These are phyloP conservation scores for Colletotrichum destructivum DNA, from an alignment of 2,329 filamentous ascomycete species.

Conservation along the genomic window DNA sequence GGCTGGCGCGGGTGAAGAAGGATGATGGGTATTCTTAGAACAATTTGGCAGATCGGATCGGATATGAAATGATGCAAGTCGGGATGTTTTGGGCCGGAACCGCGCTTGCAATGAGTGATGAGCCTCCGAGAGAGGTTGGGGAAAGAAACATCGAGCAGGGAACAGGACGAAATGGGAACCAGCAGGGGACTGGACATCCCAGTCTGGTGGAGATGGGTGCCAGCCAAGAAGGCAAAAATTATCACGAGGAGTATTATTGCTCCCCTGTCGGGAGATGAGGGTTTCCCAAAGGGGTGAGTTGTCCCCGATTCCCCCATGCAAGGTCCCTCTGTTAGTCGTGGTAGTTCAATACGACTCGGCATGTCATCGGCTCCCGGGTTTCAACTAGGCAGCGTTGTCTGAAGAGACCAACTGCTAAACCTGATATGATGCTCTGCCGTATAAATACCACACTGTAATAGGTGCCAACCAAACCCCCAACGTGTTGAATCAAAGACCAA, in stretches of 20 bases:
- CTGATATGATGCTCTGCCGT: not conserved
- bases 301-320: slow-evolving; percentile 30
- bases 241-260: slow-evolving; percentile 38
- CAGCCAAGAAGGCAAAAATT: slow-evolving; percentile 39
- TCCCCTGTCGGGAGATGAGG: slow-evolving; percentile 38
- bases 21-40: slow-evolving; percentile 41
- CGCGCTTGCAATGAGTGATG: slow-evolving; percentile 38
- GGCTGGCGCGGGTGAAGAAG: slow-evolving; percentile 28
- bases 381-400: not conserved
- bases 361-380: slow-evolving; percentile 8
- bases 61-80: slow-evolving; percentile 43
- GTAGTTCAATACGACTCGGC: slow-evolving; percentile 10
- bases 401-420: not conserved
- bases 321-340: not conserved
- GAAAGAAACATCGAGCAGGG: slow-evolving; percentile 42
- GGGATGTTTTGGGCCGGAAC: slow-evolving; percentile 39
- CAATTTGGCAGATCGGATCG: slow-evolving; percentile 42
- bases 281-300: slow-evolving; percentile 21
- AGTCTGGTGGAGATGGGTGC: slow-evolving; percentile 36
- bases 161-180: slow-evolving; percentile 30
- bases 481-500: slow-evolving; percentile 22
- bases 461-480: not conserved
- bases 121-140: slow-evolving; percentile 35
- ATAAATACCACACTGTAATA: not conserved
- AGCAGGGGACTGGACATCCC: slow-evolving; percentile 27